Evolutionary conservation across 2,329 filamentous ascomycete species (phyloP).

Genomic region (Dactylellina cionopaga): DNA sequence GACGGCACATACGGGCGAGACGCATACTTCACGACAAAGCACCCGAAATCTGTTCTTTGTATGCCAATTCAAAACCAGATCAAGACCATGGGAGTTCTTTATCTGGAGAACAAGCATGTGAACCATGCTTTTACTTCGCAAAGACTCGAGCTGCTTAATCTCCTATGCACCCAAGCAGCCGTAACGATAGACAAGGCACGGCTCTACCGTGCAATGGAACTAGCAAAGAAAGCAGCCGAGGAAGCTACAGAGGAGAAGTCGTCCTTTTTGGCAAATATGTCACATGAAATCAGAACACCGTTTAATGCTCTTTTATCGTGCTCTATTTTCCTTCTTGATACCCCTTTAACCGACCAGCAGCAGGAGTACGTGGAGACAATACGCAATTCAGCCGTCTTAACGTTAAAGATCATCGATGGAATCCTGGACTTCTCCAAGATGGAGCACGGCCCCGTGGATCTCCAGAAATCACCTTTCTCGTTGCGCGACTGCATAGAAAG

Average conservation of each 20-base stretch:
- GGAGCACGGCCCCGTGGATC: slow-evolving; percentile 69
- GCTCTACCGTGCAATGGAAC: slow-evolving; percentile 57
- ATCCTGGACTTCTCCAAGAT: slow-evolving; percentile 75
- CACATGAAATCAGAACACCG: slow-evolving; percentile 72
- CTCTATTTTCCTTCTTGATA: slow-evolving; percentile 69
- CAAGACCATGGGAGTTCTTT: slow-evolving; percentile 57
- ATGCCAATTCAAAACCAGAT: slow-evolving; percentile 58
- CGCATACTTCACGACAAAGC: slow-evolving; percentile 55
- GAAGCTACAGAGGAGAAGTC: slow-evolving; percentile 72
- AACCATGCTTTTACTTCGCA: slow-evolving; percentile 57
- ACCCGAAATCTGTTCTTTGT: slow-evolving; percentile 55
- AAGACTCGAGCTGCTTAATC: slow-evolving; percentile 56
- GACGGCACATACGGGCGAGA: slow-evolving; percentile 57
- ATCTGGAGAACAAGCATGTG: slow-evolving; percentile 57
- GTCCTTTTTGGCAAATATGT: slow-evolving; percentile 72
- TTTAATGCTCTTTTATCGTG: slow-evolving; percentile 73
- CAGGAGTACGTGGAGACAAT: slow-evolving; percentile 69
- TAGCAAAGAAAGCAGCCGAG: slow-evolving; percentile 61
- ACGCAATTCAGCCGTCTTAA: slow-evolving; percentile 69
- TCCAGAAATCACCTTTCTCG: slow-evolving; percentile 67
- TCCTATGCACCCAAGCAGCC: slow-evolving; percentile 57
- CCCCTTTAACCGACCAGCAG: slow-evolving; percentile 66
- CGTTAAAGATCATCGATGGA: slow-evolving; percentile 72
- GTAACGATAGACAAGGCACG: slow-evolving; percentile 58
- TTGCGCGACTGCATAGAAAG: slow-evolving; percentile 66